These are phyloP conservation scores for Lagenidium giganteum DNA, from an alignment of 352 stramenopile genomes.

Conservation along the genomic window DNA sequence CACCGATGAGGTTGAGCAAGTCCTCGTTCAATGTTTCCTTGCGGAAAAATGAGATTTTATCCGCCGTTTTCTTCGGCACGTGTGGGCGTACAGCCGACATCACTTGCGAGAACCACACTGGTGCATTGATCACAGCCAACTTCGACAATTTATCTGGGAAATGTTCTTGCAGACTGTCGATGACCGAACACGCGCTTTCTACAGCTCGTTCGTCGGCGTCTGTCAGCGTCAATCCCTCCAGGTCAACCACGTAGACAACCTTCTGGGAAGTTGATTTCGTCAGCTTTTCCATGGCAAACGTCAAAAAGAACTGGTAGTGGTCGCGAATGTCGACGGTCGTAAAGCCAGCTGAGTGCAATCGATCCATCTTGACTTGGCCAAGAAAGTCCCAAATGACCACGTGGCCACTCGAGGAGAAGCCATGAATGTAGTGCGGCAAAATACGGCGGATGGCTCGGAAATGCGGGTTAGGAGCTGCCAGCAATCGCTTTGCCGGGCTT, in stretches of 20 bases:
- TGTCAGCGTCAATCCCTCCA: constrained; percentile 69
- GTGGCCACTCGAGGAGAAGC: constrained; percentile 60
- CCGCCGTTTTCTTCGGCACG: constrained; percentile 51
- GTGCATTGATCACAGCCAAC: constrained; percentile 60
- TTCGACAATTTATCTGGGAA: constrained; percentile 60
- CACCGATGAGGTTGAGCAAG: constrained; percentile 51
- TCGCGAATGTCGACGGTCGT: constrained; percentile 62
- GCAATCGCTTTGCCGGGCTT: constrained; percentile 24
- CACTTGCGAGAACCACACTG: constrained; percentile 80
- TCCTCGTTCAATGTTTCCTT: constrained; percentile 35
- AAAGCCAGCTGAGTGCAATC: constrained; percentile 55
- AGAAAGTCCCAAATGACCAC: constrained; percentile 78
- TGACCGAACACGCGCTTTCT: constrained; percentile 42
- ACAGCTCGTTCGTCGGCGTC: constrained; percentile 69
- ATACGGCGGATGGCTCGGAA: constrained; percentile 68
- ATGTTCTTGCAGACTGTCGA: constrained; percentile 52
- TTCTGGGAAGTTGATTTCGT: constrained; percentile 52
- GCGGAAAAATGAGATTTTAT: constrained; percentile 61
- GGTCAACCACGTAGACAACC: constrained; percentile 71
- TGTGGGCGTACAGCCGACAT: constrained; percentile 50
- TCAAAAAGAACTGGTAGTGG: constrained; percentile 77
- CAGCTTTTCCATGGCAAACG: constrained; percentile 67
- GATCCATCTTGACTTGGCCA: constrained; percentile 75
- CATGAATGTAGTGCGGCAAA: constrained; percentile 72
- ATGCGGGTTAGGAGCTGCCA: constrained; percentile 56